Evolutionary conservation across 176 grass and related monocot species (phyloP).

Genomic region (Raddia guianensis): DNA sequence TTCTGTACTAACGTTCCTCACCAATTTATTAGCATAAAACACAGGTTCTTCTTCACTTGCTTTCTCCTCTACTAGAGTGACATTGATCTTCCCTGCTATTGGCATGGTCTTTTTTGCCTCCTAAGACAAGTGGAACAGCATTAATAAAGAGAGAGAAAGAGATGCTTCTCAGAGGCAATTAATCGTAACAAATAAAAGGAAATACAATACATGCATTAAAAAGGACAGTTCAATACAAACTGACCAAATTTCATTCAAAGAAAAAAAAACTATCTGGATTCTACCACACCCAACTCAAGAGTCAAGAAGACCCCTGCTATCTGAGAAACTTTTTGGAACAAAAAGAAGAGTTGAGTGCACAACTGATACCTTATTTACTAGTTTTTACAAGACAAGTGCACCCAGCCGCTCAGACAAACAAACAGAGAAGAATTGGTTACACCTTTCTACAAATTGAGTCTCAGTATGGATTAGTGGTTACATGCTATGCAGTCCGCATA

Average conservation of each 20-base stretch:
- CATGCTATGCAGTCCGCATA: background rate
- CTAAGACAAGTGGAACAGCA: conserved; percentile 32
- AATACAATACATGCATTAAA: background rate
- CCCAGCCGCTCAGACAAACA: background rate
- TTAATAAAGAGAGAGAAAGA: conserved; percentile 24
- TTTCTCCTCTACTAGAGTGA: conserved; percentile 76
- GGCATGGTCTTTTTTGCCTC: conserved; percentile 82
- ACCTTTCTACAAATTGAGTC: background rate
- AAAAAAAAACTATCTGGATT: conserved; percentile 16
- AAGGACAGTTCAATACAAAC: background rate
- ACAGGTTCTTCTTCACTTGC: conserved; percentile 64
- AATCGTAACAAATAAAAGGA: conserved; percentile 5
- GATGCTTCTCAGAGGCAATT: conserved; percentile 3
- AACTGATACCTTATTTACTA: background rate
- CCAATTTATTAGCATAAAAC: conserved; percentile 86
- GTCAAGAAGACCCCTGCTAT: background rate
- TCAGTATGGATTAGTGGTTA: background rate
- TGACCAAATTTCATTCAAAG: background rate
- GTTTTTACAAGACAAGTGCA: background rate
- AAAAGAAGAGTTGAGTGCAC: background rate
- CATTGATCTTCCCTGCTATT: conserved; percentile 64
- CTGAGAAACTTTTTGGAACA: background rate
- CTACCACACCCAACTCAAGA: background rate
- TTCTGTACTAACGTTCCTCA: conserved; percentile 43
- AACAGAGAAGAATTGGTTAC: background rate